A percentile compares a stretch with the other conserved stretches of the same genome.
Conservation (phyloP, 768 basidiomycete species). For the Kwoniella sp. region DNA sequence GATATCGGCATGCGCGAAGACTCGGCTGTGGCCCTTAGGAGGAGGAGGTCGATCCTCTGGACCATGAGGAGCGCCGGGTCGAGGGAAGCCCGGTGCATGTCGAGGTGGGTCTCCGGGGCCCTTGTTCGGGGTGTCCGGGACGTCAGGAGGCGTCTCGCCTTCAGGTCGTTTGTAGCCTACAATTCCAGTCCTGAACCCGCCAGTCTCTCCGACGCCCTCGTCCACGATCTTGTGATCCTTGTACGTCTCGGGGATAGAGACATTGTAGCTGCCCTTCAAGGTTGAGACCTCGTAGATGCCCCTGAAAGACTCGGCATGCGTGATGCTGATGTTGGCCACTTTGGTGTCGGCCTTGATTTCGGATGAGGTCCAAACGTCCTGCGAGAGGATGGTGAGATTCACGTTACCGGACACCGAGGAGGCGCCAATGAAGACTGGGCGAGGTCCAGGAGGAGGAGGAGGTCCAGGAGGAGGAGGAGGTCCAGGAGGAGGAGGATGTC, state of each 20-base stretch:
- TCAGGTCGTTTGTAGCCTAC: conserved; percentile 30
- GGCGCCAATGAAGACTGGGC: conserved; percentile 36
- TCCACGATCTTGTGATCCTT: conserved; percentile 37
- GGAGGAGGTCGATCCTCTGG: conserved; percentile 23
- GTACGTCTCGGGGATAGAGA: conserved; percentile 16
- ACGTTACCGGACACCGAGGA: conserved; percentile 33
- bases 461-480: conserved; percentile 7
- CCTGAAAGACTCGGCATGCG: conserved; percentile 27
- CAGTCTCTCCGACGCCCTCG: conserved; percentile 28
- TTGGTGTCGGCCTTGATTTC: conserved; percentile 33
- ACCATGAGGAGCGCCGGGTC: conserved; percentile 2
- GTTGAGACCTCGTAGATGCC: conserved; percentile 37
- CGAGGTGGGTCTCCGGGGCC: conserved; percentile 10
- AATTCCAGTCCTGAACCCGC: conserved; percentile 30
- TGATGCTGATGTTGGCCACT: conserved; percentile 26
- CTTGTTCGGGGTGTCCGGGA: conserved; percentile 12
- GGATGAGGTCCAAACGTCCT: conserved; percentile 23
- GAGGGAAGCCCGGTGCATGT: conserved; percentile 21
- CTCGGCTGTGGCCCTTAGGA: conserved; percentile 26
- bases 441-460: conserved; percentile 25
- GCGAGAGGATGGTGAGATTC: conserved; percentile 29
- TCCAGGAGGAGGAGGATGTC: conserved; percentile 4
- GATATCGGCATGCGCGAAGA: conserved; percentile 38
- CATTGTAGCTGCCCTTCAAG: conserved; percentile 26
- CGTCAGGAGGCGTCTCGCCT: conserved; percentile 13